phyloP scores from a whole-genome alignment of 2,329 filamentous ascomycete species.

The Cordyceps javanica region DNA sequence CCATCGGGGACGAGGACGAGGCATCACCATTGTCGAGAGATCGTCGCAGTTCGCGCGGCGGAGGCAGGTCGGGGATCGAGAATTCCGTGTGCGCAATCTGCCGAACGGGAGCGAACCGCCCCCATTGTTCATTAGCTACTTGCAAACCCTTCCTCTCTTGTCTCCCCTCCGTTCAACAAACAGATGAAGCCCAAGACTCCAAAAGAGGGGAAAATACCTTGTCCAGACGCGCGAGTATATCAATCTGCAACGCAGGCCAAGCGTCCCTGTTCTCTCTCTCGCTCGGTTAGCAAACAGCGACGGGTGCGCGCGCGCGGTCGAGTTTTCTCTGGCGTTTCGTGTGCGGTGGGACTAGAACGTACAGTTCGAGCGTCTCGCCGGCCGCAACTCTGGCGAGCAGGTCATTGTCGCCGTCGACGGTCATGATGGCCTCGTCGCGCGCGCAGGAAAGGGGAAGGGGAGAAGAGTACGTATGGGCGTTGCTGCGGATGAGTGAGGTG shows the following conservation, averaged over 20 bases:
- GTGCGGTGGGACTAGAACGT: slow-evolving; percentile 24
- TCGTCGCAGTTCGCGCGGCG: slow-evolving; percentile 33
- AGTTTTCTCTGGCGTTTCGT: no score
- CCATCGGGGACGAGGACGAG: slow-evolving; percentile 38
- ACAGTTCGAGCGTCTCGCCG: slow-evolving; percentile 52
- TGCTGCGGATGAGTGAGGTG: neutral
- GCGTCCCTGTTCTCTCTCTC: slow-evolving; percentile 44
- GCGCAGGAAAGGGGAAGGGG: neutral
- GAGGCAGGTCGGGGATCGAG: slow-evolving; percentile 57
- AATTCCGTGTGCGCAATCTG: slow-evolving; percentile 75
- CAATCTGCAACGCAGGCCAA: slow-evolving; percentile 63
- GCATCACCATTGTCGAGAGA: slow-evolving; percentile 20
- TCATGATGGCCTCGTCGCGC: slow-evolving; percentile 36
- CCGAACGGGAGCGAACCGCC: no score
- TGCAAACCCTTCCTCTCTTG: neutral
- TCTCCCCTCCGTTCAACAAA: no score
- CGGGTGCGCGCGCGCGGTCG: neutral
- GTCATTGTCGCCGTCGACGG: slow-evolving; percentile 48
- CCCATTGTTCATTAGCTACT: no score
- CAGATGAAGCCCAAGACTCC: no score
- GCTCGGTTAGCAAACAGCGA: slow-evolving; percentile 8
- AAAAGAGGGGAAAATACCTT: no score
- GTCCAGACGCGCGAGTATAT: slow-evolving; percentile 63
- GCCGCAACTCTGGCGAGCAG: slow-evolving; percentile 42
- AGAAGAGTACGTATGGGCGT: neutral